These are phyloP conservation scores for Simplicillium aogashimaense DNA, from an alignment of 2,329 filamentous ascomycete genomes.

Conservation along the genomic window DNA sequence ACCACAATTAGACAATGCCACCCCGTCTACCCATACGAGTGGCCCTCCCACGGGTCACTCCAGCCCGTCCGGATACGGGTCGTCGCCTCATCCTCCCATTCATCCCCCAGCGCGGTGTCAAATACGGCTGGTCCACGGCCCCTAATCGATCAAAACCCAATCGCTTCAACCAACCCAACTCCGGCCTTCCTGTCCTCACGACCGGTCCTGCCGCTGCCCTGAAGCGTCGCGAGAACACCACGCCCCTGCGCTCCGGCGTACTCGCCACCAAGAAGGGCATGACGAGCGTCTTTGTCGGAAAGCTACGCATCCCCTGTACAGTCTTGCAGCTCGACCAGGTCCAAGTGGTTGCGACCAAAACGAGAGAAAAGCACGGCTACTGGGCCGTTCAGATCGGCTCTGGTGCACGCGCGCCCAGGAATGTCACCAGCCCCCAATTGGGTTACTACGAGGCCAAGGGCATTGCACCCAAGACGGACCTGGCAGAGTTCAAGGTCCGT, in stretches of 20 bases:
- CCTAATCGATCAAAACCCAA: constrained; percentile 40
- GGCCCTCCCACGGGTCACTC: constrained; percentile 27
- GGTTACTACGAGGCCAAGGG: constrained; percentile 81
- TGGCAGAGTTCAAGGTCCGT: constrained; percentile 82
- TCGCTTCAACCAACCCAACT: constrained; percentile 50
- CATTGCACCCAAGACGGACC: constrained; percentile 71
- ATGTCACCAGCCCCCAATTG: constrained; percentile 71
- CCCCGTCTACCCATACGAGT: constrained; percentile 33
- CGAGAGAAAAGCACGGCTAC: constrained; percentile 72
- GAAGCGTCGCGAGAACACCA: constrained; percentile 45
- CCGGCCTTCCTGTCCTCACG: constrained; percentile 46
- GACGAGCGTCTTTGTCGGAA: constrained; percentile 79
- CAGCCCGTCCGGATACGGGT: constrained; percentile 17
- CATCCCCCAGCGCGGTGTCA: constrained; percentile 37
- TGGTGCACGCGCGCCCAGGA: constrained; percentile 63
- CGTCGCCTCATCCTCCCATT: constrained; percentile 33
- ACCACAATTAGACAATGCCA: constrained; percentile 26
- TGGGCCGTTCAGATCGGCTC: constrained; percentile 85
- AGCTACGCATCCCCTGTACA: constrained; percentile 74
- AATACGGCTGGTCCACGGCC: constrained; percentile 52
- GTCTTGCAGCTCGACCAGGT: constrained; percentile 89
- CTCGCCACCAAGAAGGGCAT: constrained; percentile 91
- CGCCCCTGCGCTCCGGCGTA: constrained; percentile 65
- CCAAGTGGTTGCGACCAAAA: constrained; percentile 83
- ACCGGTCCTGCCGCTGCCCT: constrained; percentile 52